Percentiles rank a stretch among this genome's conserved stretches.
Evolutionary conservation across 306 rosid genomes (phyloP).

Genomic region (Chamaecrista fasciculata): DNA sequence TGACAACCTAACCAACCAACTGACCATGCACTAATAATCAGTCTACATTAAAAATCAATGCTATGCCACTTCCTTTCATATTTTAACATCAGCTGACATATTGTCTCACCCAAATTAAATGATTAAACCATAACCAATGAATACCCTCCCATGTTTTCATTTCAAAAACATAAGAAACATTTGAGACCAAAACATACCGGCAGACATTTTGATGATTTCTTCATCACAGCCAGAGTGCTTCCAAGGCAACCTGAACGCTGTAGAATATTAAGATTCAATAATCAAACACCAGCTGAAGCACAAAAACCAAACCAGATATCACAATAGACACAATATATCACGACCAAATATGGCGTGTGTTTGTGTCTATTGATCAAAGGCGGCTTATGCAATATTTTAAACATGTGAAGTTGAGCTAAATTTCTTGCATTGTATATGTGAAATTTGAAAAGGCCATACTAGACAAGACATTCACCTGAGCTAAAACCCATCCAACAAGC

Average conservation of each 20-base stretch:
- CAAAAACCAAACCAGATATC: background rate
- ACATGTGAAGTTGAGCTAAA: background rate
- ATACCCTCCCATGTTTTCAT: constrained; percentile 9
- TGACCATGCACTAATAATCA: constrained; percentile 7
- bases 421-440: constrained; percentile 18
- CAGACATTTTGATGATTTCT: constrained; percentile 80
- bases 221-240: constrained; percentile 89
- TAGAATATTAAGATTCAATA: constrained; percentile 10
- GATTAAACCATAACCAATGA: constrained; percentile 2
- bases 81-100: constrained; percentile 2
- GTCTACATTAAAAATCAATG: background rate
- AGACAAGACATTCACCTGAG: constrained; percentile 65
- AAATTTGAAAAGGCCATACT: constrained; percentile 12
- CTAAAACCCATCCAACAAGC: constrained; percentile 93
- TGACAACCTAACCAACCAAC: constrained; percentile 13
- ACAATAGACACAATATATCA: background rate
- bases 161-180: constrained; percentile 7
- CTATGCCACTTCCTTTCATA: background rate
- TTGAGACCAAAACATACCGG: constrained; percentile 54
- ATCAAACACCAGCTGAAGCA: background rate
- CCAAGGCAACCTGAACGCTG: constrained; percentile 97
- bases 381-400: background rate
- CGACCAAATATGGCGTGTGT: background rate
- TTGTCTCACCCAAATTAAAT: background rate
- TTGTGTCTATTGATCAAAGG: background rate